phyloP scores from a whole-genome alignment of 1,284 basidiomycete genomes.

The Microbotryomycetes sp. region DNA sequence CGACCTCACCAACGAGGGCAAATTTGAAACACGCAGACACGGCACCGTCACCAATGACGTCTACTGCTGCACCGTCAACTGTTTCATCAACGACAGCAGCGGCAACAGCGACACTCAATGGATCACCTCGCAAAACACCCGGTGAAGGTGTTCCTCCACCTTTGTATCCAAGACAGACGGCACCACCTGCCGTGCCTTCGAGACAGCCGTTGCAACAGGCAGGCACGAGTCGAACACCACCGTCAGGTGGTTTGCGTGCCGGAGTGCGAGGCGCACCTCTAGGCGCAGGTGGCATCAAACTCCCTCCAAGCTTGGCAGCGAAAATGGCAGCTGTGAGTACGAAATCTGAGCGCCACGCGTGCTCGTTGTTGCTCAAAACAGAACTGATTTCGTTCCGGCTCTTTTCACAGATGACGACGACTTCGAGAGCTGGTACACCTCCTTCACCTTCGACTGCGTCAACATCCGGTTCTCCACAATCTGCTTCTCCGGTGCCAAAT shows the following conservation, averaged over 20 bases:
- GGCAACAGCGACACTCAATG: background rate
- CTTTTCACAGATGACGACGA: conserved; percentile 30
- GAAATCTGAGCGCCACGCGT: background rate
- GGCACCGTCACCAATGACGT: no score
- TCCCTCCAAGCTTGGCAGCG: conserved; percentile 82
- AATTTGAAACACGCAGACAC: no score
- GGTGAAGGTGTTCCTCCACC: background rate
- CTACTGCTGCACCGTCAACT: no score
- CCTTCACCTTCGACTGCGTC: conserved; percentile 15
- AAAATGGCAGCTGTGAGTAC: conserved; percentile 77
- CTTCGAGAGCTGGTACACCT: conserved; percentile 11
- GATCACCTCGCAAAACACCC: background rate
- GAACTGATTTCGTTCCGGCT: background rate
- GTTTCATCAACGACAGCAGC: no score
- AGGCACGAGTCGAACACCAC: background rate
- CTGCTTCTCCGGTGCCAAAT: conserved; percentile 2
- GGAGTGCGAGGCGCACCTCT: conserved; percentile 37
- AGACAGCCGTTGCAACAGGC: background rate
- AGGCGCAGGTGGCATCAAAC: conserved; percentile 37
- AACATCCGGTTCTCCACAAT: conserved; percentile 31
- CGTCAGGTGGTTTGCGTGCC: conserved; percentile 1
- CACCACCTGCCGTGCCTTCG: background rate
- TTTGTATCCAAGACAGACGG: background rate
- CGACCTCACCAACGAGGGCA: no score
- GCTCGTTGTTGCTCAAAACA: background rate